These are phyloP conservation scores for Hypoxylon sp. DNA, from an alignment of 2,329 filamentous ascomycete genomes.

Conservation along the genomic window DNA sequence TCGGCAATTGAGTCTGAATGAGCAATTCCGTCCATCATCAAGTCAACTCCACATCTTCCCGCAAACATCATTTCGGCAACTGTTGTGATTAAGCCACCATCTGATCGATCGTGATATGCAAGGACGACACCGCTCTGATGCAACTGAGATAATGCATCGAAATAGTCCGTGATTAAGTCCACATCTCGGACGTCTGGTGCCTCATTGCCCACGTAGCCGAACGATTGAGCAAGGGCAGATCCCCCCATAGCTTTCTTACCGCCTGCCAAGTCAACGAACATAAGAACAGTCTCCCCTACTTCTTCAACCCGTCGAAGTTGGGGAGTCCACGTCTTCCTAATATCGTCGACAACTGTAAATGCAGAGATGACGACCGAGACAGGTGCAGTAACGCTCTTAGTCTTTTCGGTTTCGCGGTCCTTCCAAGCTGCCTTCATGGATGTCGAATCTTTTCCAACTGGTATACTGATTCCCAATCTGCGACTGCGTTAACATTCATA, in stretches of 20 bases:
- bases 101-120: conserved; percentile 94
- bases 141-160: conserved; percentile 81
- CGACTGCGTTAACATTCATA: conserved; percentile 16
- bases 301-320: conserved; percentile 86
- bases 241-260: conserved; percentile 88
- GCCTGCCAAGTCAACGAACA: conserved; percentile 90
- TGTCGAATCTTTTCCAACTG: conserved; percentile 97
- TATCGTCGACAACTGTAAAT: conserved; percentile 85
- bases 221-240: conserved; percentile 90
- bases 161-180: conserved; percentile 88
- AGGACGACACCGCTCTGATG: conserved; percentile 75
- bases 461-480: conserved; percentile 85
- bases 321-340: conserved; percentile 92
- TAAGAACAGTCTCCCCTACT: conserved; percentile 87
- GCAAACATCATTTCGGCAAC: conserved; percentile 98
- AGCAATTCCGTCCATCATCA: conserved; percentile 83
- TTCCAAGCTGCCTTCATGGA: conserved; percentile 99
- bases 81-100: conserved; percentile 92
- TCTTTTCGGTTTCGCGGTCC: conserved; percentile 74
- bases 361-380: conserved; percentile 92
- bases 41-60: conserved; percentile 87
- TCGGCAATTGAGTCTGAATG: conserved; percentile 73
- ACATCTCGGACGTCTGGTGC: conserved; percentile 90
- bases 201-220: conserved; percentile 86
- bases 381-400: conserved; percentile 90